phyloP scores from a whole-genome alignment of 441 rosid genomes.

The Lepidium campestre region DNA sequence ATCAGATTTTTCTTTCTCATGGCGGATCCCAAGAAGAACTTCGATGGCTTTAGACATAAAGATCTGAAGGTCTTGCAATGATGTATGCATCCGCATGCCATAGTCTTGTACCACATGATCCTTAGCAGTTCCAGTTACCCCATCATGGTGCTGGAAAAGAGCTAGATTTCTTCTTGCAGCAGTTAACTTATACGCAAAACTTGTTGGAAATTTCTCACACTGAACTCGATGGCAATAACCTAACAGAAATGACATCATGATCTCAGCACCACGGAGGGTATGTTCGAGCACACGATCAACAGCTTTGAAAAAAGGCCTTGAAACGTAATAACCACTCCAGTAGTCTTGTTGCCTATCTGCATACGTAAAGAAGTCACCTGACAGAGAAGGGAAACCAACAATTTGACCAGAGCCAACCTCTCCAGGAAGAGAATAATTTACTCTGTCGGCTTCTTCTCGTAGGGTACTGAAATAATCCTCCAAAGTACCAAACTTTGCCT shows the following conservation, averaged over 20 bases:
- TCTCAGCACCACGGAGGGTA: conserved; percentile 85
- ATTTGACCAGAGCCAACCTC: conserved; percentile 77
- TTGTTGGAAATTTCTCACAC: conserved; percentile 75
- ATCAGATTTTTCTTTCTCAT: conserved; percentile 84
- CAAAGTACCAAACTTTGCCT: conserved; percentile 84
- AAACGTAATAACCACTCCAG: conserved; percentile 99
- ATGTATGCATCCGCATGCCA: conserved; percentile 87
- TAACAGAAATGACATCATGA: conserved; percentile 76
- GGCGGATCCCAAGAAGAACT: conserved; percentile 70
- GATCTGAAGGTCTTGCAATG: conserved; percentile 82
- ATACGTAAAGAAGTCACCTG: conserved; percentile 97
- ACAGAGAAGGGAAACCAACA: conserved; percentile 88
- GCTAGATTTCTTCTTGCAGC: conserved; percentile 98
- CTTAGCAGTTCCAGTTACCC: conserved; percentile 94
- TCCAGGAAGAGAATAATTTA: conserved; percentile 70
- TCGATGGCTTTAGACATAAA: conserved; percentile 97
- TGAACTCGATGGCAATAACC: conserved; percentile 86
- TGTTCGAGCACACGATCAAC: conserved; percentile 94
- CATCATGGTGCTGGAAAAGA: conserved; percentile 99
- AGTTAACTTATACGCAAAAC: conserved; percentile 78
- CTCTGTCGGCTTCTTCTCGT: conserved; percentile 78
- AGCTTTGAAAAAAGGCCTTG: conserved; percentile 97
- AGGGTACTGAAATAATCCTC: conserved; percentile 82
- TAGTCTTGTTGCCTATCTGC: conserved; percentile 90
- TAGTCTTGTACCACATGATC: conserved; percentile 94